Conservation (phyloP, 768 basidiomycete species). For the Roridomyces roridus region DNA sequence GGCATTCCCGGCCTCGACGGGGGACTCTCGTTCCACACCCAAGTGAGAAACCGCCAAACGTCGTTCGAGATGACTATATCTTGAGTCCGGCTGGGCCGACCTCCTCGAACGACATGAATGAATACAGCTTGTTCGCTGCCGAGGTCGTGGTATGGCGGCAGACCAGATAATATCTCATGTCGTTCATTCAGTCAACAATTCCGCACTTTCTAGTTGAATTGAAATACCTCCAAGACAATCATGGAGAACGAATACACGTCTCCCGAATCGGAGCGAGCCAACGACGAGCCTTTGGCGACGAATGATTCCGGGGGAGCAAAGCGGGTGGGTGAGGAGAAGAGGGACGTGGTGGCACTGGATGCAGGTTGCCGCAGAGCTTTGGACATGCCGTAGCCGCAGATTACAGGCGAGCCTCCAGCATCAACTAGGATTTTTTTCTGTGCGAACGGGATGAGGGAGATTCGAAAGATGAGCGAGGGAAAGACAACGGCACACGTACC, state of each 20-base stretch:
- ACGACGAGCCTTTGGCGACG: not conserved
- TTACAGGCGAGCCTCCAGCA: not conserved
- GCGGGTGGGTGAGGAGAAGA: constrained; percentile 9
- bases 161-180: constrained; percentile 14
- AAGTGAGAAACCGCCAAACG: constrained; percentile 6
- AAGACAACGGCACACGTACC: constrained; percentile 5
- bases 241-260: constrained; percentile 24
- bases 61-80: not conserved
- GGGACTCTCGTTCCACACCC: constrained; percentile 3
- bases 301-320: constrained; percentile 21
- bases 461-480: not conserved
- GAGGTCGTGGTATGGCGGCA: constrained; percentile 18
- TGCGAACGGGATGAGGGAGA: not conserved
- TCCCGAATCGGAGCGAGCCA: not conserved
- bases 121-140: constrained; percentile 9
- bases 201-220: no score
- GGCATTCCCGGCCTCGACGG: not conserved
- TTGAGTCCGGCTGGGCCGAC: not conserved
- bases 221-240: constrained; percentile 18
- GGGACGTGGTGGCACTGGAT: not conserved
- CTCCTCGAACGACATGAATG: constrained; percentile 7
- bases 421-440: constrained; percentile 21
- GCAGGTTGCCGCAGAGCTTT: not conserved
- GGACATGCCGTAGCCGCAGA: constrained; percentile 16
- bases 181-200: no score